These are phyloP conservation scores for Drechslerella coelobrocha DNA, from an alignment of 2,329 filamentous ascomycete species.

Conservation along the genomic window DNA sequence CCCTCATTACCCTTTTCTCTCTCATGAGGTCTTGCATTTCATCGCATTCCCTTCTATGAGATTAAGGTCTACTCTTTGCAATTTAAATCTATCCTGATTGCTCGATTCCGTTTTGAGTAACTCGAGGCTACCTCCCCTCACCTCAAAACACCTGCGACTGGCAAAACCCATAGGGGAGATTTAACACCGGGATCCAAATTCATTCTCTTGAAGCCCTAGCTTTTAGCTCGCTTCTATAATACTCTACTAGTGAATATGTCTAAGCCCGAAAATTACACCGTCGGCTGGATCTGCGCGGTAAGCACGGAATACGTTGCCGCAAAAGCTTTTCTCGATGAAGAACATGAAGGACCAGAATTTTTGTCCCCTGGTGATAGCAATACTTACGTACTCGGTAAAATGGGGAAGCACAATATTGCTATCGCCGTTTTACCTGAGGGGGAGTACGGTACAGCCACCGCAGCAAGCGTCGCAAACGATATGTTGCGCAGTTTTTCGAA, in stretches of 20 bases:
- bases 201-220: too few relatives aligned
- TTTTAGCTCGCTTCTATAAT: too few relatives aligned
- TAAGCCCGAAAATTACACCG: constrained; percentile 53
- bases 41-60: too few relatives aligned
- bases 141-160: too few relatives aligned
- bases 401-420: constrained; percentile 20
- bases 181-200: too few relatives aligned
- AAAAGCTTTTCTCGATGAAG: constrained; percentile 55
- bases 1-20: too few relatives aligned
- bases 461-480: constrained; percentile 16
- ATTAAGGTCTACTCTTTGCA: too few relatives aligned
- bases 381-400: constrained; percentile 18
- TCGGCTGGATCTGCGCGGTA: constrained; percentile 57
- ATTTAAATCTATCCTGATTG: too few relatives aligned
- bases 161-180: too few relatives aligned
- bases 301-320: constrained; percentile 55
- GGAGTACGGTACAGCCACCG: constrained; percentile 14
- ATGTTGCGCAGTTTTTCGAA: constrained; percentile 21
- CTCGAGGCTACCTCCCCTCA: too few relatives aligned
- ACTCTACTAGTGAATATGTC: constrained; percentile 12
- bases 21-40: too few relatives aligned
- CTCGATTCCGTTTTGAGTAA: too few relatives aligned
- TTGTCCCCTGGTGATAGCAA: constrained; percentile 11
- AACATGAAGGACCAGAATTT: constrained; percentile 53
- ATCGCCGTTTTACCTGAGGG: constrained; percentile 20